Percentiles rank a stretch among this genome's conserved stretches.
Evolutionary conservation across 2,329 filamentous ascomycete species (phyloP).

Genomic region (Aspergillus sp.): DNA sequence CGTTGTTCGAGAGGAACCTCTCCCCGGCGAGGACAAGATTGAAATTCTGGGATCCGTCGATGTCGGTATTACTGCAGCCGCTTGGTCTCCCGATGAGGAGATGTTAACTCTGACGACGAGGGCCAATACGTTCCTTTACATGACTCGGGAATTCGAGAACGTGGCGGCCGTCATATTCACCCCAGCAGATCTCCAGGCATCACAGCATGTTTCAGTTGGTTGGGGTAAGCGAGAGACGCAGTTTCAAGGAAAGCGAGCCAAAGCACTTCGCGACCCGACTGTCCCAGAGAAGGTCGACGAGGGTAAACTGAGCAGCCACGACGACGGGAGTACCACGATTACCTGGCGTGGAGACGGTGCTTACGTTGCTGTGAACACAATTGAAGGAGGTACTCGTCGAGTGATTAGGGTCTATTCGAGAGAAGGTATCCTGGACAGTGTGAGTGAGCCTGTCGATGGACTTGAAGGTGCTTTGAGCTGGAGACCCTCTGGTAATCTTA

Average conservation of each 20-base stretch:
- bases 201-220: constrained; percentile 89
- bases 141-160: constrained; percentile 86
- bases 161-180: constrained; percentile 68
- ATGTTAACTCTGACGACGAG: constrained; percentile 76
- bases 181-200: constrained; percentile 72
- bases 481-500: constrained; percentile 82
- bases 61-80: constrained; percentile 78
- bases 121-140: constrained; percentile 73
- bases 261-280: constrained; percentile 82
- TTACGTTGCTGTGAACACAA: constrained; percentile 76
- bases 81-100: constrained; percentile 95
- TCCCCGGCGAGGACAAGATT: constrained; percentile 66
- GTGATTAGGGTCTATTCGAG: constrained; percentile 85
- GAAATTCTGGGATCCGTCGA: constrained; percentile 95
- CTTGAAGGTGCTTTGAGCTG: constrained; percentile 85
- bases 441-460: constrained; percentile 88
- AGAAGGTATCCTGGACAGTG: constrained; percentile 84
- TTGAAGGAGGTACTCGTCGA: constrained; percentile 63
- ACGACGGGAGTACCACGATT: constrained; percentile 65
- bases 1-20: constrained; percentile 66
- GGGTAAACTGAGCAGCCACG: constrained; percentile 65
- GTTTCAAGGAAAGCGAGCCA: constrained; percentile 85
- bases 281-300: constrained; percentile 88
- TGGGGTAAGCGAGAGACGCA: constrained; percentile 99
- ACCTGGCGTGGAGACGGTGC: constrained; percentile 94